A percentile compares a stretch with the other conserved stretches of the same genome.
phyloP scores from a whole-genome alignment of 495 filamentous ascomycete species.

The Xylaria telfairii region DNA sequence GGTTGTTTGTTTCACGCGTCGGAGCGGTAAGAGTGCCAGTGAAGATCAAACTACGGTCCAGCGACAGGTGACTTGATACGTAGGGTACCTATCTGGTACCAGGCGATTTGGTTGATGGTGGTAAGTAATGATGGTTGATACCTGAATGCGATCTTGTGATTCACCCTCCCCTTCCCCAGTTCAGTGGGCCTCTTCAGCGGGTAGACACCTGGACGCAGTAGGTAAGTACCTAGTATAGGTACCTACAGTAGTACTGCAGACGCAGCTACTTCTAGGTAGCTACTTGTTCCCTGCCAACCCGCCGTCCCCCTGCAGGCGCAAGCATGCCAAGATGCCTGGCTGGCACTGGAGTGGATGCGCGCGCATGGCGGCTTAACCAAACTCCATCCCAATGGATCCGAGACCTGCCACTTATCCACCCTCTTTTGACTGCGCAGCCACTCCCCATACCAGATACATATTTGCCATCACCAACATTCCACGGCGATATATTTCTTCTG shows the following conservation, averaged over 20 bases:
- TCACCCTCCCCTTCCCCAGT: background rate
- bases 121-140: background rate
- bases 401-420: background rate
- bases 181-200: background rate
- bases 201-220: too few species aligned
- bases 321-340: constrained; percentile 5
- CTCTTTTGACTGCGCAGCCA: constrained; percentile 21
- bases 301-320: constrained; percentile 19
- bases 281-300: background rate
- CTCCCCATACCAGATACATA: constrained; percentile 9
- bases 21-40: constrained; percentile 1
- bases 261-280: background rate
- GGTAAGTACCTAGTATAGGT: too few species aligned
- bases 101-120: background rate
- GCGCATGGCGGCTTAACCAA: background rate
- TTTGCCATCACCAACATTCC: constrained; percentile 20
- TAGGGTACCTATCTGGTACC: too few species aligned
- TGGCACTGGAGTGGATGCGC: constrained; percentile 1
- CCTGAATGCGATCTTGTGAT: background rate
- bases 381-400: constrained; percentile 2
- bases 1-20: background rate
- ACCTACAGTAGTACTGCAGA: too few species aligned
- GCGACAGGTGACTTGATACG: background rate
- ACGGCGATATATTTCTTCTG: constrained; percentile 4
- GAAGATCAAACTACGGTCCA: background rate